Evolutionary conservation across 2,329 filamentous ascomycete species (phyloP), one percentile per base, ranked within the genome.

Genomic region (Teratosphaeria zuluensis): DNA sequence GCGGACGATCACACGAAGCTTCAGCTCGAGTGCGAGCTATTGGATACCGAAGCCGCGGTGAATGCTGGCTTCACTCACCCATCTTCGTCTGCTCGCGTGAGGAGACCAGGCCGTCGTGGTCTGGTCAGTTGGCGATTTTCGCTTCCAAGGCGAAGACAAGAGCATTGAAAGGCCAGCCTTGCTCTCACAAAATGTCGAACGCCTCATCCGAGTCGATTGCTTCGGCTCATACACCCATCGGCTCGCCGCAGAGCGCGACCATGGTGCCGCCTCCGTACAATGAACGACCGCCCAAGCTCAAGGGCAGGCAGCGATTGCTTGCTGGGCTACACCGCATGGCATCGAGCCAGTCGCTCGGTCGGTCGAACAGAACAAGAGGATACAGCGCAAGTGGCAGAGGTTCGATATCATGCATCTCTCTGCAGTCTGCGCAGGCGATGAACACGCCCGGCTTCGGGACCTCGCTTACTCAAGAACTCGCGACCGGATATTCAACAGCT

Each of bases 241-340:
- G 32, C 19, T 57, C 57, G 28, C 58, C 58, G 4, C 56, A 57
- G 24, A 58, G 58, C 54, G 48, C 60, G 30, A 58, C 56, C 6
- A 14, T 51, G n/a, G 52, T 42, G 4, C 51, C 60, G 14, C 64
- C 9, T 54, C 67, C 48, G 56, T 69, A 58, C 63, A 59, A 64
- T 60, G 67, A 75, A 56, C 72, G 70, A 19, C 72, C 66, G 56
- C 78, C 77, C 30, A 90, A 87, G 73, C 77, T 82, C 58, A 90
- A 86, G 71, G 82, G 84, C 56, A 83, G 88, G 53, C 84, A 86
- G 66, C 84, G 86, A 60, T 74, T 95, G 35, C 77, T 95, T 19
- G 84, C 85, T 62, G 84, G 86, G 33, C 80, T 95, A 54, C 87
- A 92, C 62, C 86, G 89, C 59, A 92, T 95, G 68, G 86, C 89